Evolutionary conservation across 2,329 filamentous ascomycete genomes (phyloP).

Genomic region (Torrubiellomyces zombiae): DNA sequence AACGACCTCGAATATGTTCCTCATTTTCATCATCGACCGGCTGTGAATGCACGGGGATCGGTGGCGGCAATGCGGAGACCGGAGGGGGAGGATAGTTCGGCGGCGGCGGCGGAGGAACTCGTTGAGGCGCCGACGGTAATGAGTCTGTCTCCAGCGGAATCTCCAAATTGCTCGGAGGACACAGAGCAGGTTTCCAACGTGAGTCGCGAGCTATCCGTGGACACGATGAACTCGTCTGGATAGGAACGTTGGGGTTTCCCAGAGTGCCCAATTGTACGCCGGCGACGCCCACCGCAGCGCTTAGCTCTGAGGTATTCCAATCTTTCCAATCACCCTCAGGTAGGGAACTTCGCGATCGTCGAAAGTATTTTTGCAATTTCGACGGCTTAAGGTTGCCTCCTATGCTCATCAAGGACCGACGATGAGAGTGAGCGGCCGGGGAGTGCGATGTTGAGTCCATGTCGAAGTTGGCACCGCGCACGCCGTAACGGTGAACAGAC

Average conservation of each 20-base stretch:
- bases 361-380: constrained; percentile 15
- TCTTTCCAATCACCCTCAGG: constrained; percentile 12
- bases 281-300: constrained; percentile 2
- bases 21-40: background rate
- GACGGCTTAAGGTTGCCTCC: constrained; percentile 10
- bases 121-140: too few relatives aligned
- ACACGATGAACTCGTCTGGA: background rate
- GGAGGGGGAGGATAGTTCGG: too few relatives aligned
- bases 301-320: constrained; percentile 8
- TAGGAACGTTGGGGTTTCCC: constrained; percentile 2
- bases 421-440: constrained; percentile 4
- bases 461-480: too few relatives aligned
- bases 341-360: constrained; percentile 11
- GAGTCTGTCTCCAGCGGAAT: too few relatives aligned
- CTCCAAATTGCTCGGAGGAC: too few relatives aligned
- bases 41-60: constrained; percentile 12
- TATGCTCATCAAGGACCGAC: constrained; percentile 4
- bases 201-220: background rate
- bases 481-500: too few relatives aligned
- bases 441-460: too few relatives aligned
- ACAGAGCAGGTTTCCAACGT: background rate
- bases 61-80: too few relatives aligned
- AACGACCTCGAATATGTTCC: too few relatives aligned
- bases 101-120: constrained; percentile 2
- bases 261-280: constrained; percentile 5